Conservation (phyloP, 2,329 filamentous ascomycete species). For the Botryotinia globosa region DNA sequence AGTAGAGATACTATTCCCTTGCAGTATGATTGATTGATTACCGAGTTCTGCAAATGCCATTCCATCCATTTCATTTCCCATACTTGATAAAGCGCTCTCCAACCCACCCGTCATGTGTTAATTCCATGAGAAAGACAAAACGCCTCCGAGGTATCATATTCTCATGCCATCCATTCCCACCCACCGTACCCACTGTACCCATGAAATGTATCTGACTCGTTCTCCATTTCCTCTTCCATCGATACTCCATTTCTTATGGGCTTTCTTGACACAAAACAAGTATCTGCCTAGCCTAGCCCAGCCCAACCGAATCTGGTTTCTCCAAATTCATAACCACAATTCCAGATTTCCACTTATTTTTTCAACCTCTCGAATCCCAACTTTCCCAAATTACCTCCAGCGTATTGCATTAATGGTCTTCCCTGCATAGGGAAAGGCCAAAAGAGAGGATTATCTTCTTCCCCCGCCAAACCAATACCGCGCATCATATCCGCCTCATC, state of each 20-base stretch:
- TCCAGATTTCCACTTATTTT: neutral
- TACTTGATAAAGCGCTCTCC: neutral
- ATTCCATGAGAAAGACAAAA: neutral
- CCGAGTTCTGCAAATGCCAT: neutral
- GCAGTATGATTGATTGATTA: neutral
- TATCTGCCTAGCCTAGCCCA: neutral
- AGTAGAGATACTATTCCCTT: neutral
- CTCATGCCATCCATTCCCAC: neutral
- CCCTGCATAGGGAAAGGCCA: slow-evolving; percentile 37
- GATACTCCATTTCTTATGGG: neutral
- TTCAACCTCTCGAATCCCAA: slow-evolving; percentile 4
- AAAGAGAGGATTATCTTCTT: slow-evolving; percentile 32
- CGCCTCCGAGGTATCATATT: slow-evolving; percentile 15
- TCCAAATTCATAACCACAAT: neutral
- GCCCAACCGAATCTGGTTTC: neutral
- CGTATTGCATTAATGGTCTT: slow-evolving; percentile 27
- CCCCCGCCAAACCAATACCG: slow-evolving; percentile 20
- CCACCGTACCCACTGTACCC: neutral
- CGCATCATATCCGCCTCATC: slow-evolving; percentile 37
- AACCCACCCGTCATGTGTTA: neutral
- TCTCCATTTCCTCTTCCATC: neutral
- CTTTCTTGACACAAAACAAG: neutral
- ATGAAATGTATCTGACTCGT: neutral
- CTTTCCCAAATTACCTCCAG: neutral
- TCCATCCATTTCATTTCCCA: neutral